These are phyloP conservation scores for Erodium maritimum DNA, from an alignment of 345 rosid genomes.

Conservation along the genomic window DNA sequence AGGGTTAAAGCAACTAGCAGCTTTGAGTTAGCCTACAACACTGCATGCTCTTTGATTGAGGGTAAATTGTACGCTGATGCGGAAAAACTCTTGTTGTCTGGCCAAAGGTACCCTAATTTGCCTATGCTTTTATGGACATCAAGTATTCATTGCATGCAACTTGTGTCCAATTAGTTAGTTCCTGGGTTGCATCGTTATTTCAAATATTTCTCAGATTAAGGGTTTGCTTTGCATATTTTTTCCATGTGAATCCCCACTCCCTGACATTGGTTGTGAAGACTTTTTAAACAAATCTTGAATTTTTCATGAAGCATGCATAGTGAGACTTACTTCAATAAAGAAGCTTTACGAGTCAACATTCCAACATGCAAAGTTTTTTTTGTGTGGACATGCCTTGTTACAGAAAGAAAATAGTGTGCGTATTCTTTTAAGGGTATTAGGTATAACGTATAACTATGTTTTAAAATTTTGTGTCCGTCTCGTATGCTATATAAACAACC, in stretches of 20 bases:
- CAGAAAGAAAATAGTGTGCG: neutral
- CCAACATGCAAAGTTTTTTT: neutral
- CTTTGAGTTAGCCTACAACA: constrained; percentile 78
- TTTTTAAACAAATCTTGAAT: no score
- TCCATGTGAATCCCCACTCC: neutral
- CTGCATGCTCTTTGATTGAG: constrained; percentile 81
- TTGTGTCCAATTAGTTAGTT: neutral
- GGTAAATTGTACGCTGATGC: constrained; percentile 50
- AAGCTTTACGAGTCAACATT: neutral
- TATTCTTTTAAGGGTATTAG: neutral
- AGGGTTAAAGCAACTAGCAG: constrained; percentile 60
- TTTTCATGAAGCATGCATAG: neutral
- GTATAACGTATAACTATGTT: no score
- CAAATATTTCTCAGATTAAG: no score
- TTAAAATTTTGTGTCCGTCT: neutral
- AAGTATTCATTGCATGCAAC: neutral
- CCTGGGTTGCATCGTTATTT: neutral
- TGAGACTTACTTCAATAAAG: neutral
- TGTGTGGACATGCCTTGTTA: neutral
- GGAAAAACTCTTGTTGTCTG: constrained; percentile 70
- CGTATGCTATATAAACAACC: neutral
- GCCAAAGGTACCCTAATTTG: constrained; percentile 46
- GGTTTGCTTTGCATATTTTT: neutral
- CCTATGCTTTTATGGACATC: neutral
- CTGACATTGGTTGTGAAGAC: neutral